Evolutionary conservation across 2,329 filamentous ascomycete genomes (phyloP).

Genomic region (Colletotrichum limetticola): DNA sequence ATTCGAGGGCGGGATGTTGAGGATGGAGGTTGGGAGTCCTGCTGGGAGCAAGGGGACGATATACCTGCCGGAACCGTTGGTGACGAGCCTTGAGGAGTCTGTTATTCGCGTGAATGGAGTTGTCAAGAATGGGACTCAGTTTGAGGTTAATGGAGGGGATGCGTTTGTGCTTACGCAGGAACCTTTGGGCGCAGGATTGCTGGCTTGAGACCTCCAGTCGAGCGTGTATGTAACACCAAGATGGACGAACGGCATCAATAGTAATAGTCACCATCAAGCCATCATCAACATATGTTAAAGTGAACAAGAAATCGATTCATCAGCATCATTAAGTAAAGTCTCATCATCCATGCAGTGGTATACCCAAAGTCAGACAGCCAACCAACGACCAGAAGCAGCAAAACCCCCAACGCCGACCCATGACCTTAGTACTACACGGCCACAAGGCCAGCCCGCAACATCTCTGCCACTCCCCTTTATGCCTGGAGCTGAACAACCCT

Average conservation of each 20-base stretch:
- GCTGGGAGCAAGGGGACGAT: neutral
- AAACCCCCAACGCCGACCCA: slow-evolving; percentile 29
- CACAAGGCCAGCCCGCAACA: slow-evolving; percentile 12
- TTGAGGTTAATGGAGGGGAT: neutral
- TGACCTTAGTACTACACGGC: slow-evolving; percentile 27
- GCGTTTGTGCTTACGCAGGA: neutral
- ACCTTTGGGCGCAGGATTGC: too few relatives aligned
- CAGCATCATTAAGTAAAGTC: slow-evolving; percentile 22
- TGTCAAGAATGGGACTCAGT: neutral
- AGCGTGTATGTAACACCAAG: neutral
- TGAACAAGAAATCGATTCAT: slow-evolving; percentile 21
- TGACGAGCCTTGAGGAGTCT: neutral
- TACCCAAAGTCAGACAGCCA: slow-evolving; percentile 22
- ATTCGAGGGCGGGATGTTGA: slow-evolving; percentile 14
- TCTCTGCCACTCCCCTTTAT: slow-evolving; percentile 43
- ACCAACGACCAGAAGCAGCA: slow-evolving; percentile 20
- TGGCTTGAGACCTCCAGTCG: neutral
- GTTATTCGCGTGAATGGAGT: neutral
- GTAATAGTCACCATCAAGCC: neutral
- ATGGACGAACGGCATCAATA: too few relatives aligned
- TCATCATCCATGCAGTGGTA: slow-evolving; percentile 33
- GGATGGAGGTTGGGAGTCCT: slow-evolving; percentile 22
- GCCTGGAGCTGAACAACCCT: slow-evolving; percentile 74
- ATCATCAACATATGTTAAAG: too few relatives aligned
- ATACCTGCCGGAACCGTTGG: slow-evolving; percentile 1